These are phyloP conservation scores for Bruguiera parviflora DNA, from an alignment of 345 rosid species.

Conservation along the genomic window DNA sequence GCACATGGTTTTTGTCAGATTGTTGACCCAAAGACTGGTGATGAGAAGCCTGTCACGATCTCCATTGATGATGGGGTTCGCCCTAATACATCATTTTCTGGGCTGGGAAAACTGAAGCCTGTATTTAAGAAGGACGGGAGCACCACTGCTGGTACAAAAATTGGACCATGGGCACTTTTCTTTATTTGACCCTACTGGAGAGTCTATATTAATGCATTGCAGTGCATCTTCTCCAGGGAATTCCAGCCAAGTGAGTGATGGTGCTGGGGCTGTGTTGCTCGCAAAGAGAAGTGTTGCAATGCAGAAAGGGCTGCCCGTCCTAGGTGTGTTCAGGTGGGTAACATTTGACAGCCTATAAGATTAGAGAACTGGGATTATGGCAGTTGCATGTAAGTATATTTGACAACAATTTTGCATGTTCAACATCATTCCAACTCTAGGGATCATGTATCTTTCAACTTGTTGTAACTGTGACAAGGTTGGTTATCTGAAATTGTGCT, in stretches of 20 bases:
- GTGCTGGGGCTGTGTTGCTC: constrained; percentile 93
- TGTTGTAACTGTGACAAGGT: too few relatives aligned
- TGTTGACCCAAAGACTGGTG: constrained; percentile 85
- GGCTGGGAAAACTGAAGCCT: constrained; percentile 61
- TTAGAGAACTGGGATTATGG: neutral
- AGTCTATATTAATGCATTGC: constrained; percentile 3
- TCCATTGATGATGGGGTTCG: constrained; percentile 95
- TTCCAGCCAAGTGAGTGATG: constrained; percentile 92
- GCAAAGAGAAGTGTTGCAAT: constrained; percentile 86
- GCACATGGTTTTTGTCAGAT: constrained; percentile 30
- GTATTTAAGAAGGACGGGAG: constrained; percentile 88
- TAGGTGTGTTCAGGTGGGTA: constrained; percentile 81
- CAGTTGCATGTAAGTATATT: neutral
- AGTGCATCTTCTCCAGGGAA: constrained; percentile 48
- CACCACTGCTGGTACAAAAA: constrained; percentile 78
- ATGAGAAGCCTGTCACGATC: constrained; percentile 61
- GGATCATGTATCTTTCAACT: too few relatives aligned
- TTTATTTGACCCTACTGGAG: constrained; percentile 2
- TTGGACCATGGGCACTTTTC: neutral
- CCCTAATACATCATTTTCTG: constrained; percentile 59
- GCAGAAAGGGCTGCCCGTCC: constrained; percentile 71
- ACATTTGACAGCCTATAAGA: neutral
- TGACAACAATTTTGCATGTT: neutral
- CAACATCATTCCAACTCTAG: too few relatives aligned
- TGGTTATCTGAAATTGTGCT: too few relatives aligned